phyloP scores from a whole-genome alignment of 2,329 filamentous ascomycete species.

The Cercospora nicotianae region DNA sequence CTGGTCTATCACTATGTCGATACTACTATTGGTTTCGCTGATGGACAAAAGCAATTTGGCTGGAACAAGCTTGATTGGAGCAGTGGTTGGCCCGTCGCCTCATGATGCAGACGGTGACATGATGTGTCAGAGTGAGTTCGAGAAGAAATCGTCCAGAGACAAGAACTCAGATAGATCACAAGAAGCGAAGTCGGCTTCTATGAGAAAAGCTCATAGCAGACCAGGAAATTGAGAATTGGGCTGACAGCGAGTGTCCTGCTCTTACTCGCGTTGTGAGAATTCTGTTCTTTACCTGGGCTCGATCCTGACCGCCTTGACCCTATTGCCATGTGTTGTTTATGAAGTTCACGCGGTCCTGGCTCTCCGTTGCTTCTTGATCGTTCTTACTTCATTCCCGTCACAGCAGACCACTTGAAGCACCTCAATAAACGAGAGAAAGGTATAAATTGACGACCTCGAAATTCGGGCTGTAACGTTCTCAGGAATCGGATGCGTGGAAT shows the following conservation, averaged over 20 bases:
- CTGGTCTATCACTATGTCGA: constrained; percentile 65
- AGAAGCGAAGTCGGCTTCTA: background rate
- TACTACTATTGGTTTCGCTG: constrained; percentile 45
- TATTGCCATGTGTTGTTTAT: background rate
- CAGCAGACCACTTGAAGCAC: background rate
- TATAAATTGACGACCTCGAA: background rate
- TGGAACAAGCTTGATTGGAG: constrained; percentile 54
- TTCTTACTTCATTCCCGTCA: background rate
- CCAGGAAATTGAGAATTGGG: background rate
- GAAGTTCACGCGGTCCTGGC: background rate
- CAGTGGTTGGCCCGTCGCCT: constrained; percentile 49
- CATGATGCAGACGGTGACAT: background rate
- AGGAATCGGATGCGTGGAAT: background rate
- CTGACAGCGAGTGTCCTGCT: background rate
- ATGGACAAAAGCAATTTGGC: constrained; percentile 51
- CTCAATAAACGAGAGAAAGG: background rate
- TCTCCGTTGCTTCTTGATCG: background rate
- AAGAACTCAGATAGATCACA: background rate
- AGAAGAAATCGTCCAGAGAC: background rate
- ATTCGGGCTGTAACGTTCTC: background rate
- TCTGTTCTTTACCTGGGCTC: background rate
- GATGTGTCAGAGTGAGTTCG: background rate
- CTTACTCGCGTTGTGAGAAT: background rate
- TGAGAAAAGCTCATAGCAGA: background rate
- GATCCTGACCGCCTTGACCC: background rate